Evolutionary conservation across 495 filamentous ascomycete species (phyloP).

Genomic region (Penicillium tannophilum): DNA sequence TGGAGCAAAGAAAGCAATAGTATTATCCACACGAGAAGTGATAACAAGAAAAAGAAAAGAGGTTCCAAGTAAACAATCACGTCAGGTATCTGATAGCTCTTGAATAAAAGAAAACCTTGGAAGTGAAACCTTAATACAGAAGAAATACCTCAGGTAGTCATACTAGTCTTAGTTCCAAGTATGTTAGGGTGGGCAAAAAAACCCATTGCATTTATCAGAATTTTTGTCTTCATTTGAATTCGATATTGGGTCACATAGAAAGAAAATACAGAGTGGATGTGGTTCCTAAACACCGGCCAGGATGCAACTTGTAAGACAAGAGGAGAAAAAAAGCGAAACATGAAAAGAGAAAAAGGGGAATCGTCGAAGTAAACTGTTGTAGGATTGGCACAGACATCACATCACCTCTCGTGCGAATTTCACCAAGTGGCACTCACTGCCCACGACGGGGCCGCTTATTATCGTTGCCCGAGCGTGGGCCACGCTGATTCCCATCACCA

Average conservation of each 20-base stretch:
- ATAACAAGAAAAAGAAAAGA: too few species aligned
- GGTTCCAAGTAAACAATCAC: too few species aligned
- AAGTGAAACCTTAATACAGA: too few species aligned
- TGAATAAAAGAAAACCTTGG: too few species aligned
- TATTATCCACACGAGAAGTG: too few species aligned
- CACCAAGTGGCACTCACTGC: constrained; percentile 23
- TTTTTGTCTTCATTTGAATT: background rate
- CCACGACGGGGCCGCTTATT: constrained; percentile 51
- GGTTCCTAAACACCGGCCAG: constrained; percentile 25
- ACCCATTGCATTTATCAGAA: background rate
- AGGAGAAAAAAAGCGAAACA: constrained; percentile 17
- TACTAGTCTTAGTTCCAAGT: too few species aligned
- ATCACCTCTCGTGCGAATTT: background rate
- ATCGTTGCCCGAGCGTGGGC: constrained; percentile 42
- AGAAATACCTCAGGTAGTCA: too few species aligned
- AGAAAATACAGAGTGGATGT: constrained; percentile 18
- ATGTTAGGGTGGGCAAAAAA: too few species aligned
- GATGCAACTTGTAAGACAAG: constrained; percentile 24
- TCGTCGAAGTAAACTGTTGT: constrained; percentile 12
- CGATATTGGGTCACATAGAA: constrained; percentile 12
- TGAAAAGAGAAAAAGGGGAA: constrained; percentile 13
- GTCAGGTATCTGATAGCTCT: too few species aligned
- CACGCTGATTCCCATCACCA: constrained; percentile 36
- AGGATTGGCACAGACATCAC: constrained; percentile 8
- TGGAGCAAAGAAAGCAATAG: too few species aligned